Base-by-base conservation (phyloP, 192 early-diverging fungal genomes). In the Coemansia sp. region DNA sequence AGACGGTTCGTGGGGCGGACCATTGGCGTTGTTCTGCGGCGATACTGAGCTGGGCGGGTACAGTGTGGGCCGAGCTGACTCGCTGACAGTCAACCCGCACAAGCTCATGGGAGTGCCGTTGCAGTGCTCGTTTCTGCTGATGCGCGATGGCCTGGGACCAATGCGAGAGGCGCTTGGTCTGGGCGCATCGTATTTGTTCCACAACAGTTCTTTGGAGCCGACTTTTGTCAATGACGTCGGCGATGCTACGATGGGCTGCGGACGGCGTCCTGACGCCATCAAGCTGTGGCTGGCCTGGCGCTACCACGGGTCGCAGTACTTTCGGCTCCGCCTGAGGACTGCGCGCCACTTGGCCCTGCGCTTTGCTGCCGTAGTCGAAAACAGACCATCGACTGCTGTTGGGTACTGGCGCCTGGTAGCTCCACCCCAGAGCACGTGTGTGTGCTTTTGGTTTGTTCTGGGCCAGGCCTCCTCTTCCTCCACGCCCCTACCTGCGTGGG, bases 221-320 rank as follows among this genome's bases (percentile, higher is more conserved):
- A n/a, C 39, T 36, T 55, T 17, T 24, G 18, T 85, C 85, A 60
- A 35, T 27, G 89, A 92, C 60, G 69, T 91, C 4, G 90, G 90
- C 21, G 87, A 90, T 50, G 88, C 85, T 9, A 89, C 90, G 3
- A 48, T 92, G 37, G 92, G 89, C 12, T 93, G 90, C 60, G 92
- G 92, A 11, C 79, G 91, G 11, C 81, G 87, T 1, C 86, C 90
- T 14, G 91, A 93, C 56, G 87, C 89, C 1, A 63, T 88, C 68
- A 93, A 93, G 61, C 56, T 93, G 55, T 93, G 88, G 78, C 61
- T 93, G 48, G 75, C 77, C 9, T 93, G 92, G 92, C 85, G 84
- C 42, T 88, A 84, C 60, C 85, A 88, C 59, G 92, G 92, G 12
- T 79, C 82, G 3, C 37, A 68, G 19, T 88, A 90, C 37, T 88